Conservation (phyloP, 352 stramenopile genomes). For the Phytophthora sp. region DNA sequence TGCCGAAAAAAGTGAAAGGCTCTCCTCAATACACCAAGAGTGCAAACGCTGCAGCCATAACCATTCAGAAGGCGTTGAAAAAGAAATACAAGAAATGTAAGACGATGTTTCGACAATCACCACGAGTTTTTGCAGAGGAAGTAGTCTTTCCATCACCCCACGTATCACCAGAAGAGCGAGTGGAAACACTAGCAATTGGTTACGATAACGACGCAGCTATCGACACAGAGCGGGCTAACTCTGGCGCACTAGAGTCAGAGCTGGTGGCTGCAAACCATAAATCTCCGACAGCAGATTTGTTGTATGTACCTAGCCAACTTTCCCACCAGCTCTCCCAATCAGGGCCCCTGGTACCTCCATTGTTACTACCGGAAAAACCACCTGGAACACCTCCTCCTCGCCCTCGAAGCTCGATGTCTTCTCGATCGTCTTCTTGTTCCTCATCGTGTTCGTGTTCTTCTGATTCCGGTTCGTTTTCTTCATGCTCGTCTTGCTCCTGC, state of each 20-base stretch:
- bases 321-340: not conserved
- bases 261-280: too few relatives aligned
- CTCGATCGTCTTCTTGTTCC: constrained; percentile 7
- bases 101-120: constrained; percentile 52
- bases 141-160: not conserved
- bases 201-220: too few relatives aligned
- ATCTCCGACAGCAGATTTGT: too few relatives aligned
- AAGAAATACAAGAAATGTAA: constrained; percentile 45
- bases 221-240: too few relatives aligned
- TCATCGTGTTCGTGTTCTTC: constrained; percentile 15
- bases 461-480: not conserved
- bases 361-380: constrained; percentile 4
- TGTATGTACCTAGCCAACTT: too few relatives aligned
- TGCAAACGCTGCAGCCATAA: constrained; percentile 37
- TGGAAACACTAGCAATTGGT: not conserved
- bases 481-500: constrained; percentile 13
- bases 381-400: constrained; percentile 3
- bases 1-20: constrained; percentile 19
- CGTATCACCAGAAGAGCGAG: not conserved
- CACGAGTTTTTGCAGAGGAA: constrained; percentile 49
- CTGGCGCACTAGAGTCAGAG: too few relatives aligned
- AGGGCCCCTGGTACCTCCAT: constrained; percentile 17
- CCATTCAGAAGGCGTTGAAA: constrained; percentile 57
- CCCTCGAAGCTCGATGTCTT: not conserved
- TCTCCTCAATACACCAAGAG: constrained; percentile 2